Percentiles rank a stretch among this genome's conserved stretches.
Conservation (phyloP, 257 asterid species). For the Solanum medicagineum region DNA sequence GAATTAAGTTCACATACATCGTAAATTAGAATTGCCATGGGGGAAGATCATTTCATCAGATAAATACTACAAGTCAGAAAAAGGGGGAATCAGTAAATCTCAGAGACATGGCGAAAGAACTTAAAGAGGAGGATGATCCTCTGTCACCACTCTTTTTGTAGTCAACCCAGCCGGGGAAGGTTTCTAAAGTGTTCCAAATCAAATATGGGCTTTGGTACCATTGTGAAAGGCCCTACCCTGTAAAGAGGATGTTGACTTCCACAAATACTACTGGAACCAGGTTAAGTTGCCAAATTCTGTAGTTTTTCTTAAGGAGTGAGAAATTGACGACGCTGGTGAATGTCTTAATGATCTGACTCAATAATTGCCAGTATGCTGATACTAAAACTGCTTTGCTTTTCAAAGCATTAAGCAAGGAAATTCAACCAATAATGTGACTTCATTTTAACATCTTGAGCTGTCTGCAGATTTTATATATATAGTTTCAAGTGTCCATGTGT, state of each 20-base stretch:
- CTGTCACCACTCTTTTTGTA: background rate
- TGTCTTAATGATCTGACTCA: background rate
- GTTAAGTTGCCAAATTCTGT: background rate
- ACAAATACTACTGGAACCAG: background rate
- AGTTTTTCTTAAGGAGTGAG: background rate
- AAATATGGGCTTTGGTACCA: background rate
- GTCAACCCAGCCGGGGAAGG: background rate
- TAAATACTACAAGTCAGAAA: background rate
- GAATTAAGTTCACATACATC: background rate
- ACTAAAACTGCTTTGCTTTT: background rate
- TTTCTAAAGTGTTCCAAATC: background rate
- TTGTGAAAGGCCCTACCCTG: background rate
- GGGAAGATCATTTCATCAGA: background rate
- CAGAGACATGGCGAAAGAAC: background rate
- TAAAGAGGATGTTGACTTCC: background rate
- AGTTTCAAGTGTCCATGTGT: background rate
- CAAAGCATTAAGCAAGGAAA: background rate
- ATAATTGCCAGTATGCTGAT: background rate
- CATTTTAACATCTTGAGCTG: background rate
- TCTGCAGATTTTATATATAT: background rate
- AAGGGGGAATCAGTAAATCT: background rate
- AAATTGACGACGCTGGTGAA: background rate
- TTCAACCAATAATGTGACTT: background rate
- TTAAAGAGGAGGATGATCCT: background rate
- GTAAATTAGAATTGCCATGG: background rate